A percentile compares a stretch with the other conserved stretches of the same genome.
These are phyloP conservation scores for Pisolithus microcarpus DNA, from an alignment of 768 basidiomycete genomes.

Conservation along the genomic window DNA sequence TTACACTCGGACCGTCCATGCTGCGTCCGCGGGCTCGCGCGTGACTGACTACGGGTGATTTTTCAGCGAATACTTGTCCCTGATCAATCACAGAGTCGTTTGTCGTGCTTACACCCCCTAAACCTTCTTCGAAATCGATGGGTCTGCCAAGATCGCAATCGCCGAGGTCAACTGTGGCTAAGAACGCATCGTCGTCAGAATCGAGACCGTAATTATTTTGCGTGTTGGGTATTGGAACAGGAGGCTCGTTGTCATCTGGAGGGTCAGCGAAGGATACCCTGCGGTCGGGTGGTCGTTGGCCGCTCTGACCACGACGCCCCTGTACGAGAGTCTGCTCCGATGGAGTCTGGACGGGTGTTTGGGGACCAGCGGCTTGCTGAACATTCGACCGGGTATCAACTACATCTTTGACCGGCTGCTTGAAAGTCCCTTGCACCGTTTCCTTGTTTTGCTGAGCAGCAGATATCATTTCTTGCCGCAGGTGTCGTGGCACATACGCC, in stretches of 20 bases:
- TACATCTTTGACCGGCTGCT: not conserved
- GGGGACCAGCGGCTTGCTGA: slow-evolving; percentile 16
- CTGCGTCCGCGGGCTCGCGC: slow-evolving; percentile 7
- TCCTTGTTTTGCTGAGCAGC: slow-evolving; percentile 6
- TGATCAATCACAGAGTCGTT: slow-evolving; percentile 3
- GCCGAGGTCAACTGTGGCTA: slow-evolving; percentile 49
- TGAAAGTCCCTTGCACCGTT: not conserved
- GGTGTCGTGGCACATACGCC: slow-evolving; percentile 35
- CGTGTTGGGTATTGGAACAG: slow-evolving; percentile 6
- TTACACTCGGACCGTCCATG: not conserved
- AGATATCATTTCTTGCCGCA: slow-evolving; percentile 24
- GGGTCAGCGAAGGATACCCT: slow-evolving; percentile 7
- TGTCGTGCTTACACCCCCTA: slow-evolving; percentile 9
- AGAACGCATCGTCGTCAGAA: slow-evolving; percentile 63
- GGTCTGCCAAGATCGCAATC: slow-evolving; percentile 35
- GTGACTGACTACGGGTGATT: not conserved
- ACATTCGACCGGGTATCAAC: not conserved
- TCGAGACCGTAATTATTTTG: slow-evolving; percentile 41
- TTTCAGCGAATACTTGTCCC: not conserved
- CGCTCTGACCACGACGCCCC: slow-evolving; percentile 1
- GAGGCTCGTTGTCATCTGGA: not conserved
- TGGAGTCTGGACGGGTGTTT: slow-evolving; percentile 31
- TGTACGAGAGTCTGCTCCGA: slow-evolving; percentile 5
- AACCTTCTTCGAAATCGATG: slow-evolving; percentile 36
- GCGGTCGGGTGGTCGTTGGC: slow-evolving; percentile 8